These are phyloP conservation scores for Lactuca sativa DNA, from an alignment of 129 eudicot genomes.

Conservation along the genomic window DNA sequence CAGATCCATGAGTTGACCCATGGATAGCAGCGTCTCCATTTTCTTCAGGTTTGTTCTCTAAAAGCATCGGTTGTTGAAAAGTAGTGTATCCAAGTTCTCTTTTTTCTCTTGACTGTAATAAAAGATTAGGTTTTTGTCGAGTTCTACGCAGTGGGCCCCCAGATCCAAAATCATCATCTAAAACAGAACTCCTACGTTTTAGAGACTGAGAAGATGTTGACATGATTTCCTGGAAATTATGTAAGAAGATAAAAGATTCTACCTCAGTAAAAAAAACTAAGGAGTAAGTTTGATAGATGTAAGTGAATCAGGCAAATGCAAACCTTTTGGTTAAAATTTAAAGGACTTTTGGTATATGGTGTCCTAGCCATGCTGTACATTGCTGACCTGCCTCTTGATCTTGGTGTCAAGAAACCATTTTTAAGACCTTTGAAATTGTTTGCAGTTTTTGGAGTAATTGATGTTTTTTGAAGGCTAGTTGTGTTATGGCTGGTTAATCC, in stretches of 20 bases:
- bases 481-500: slow-evolving; percentile 42
- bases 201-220: slow-evolving; percentile 45
- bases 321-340: slow-evolving; percentile 44
- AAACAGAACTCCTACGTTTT: slow-evolving; percentile 72
- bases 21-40: slow-evolving; percentile 24
- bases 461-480: slow-evolving; percentile 37
- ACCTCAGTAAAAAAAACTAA: slow-evolving; percentile 13
- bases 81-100: slow-evolving; percentile 39
- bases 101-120: slow-evolving; percentile 37
- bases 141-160: slow-evolving; percentile 80
- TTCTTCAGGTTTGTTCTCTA: slow-evolving; percentile 31
- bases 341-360: slow-evolving; percentile 59
- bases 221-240: slow-evolving; percentile 39
- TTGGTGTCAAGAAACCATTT: slow-evolving; percentile 66
- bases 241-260: neutral
- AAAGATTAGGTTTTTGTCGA: slow-evolving; percentile 75
- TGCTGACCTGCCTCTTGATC: slow-evolving; percentile 93
- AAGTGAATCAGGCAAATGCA: slow-evolving; percentile 33
- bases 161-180: slow-evolving; percentile 69
- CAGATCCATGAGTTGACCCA: slow-evolving; percentile 38
- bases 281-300: slow-evolving; percentile 6
- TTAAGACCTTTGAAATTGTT: slow-evolving; percentile 36
- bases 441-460: slow-evolving; percentile 34
- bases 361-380: slow-evolving; percentile 90
- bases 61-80: slow-evolving; percentile 26